These are phyloP conservation scores for Musa itinerans DNA, from an alignment of 176 grass and related monocot species.

Conservation along the genomic window DNA sequence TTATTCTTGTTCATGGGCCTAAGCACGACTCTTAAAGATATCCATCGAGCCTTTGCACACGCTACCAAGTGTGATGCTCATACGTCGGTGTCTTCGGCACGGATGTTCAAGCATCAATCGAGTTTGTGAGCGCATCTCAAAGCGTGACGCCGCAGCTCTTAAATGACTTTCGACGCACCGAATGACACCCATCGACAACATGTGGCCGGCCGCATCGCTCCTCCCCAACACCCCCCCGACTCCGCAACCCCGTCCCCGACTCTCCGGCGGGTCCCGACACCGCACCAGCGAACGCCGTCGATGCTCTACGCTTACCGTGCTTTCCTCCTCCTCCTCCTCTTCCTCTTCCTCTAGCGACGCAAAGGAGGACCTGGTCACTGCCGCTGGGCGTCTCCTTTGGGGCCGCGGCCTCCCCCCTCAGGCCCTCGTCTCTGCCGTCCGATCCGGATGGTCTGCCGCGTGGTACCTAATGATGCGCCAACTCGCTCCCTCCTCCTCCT, in stretches of 20 bases:
- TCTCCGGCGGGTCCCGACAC: constrained; percentile 14
- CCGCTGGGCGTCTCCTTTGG: constrained; percentile 40
- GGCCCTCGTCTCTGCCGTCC: constrained; percentile 47
- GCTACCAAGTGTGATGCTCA: neutral
- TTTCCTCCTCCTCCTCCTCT: constrained; percentile 2
- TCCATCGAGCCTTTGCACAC: too few species aligned
- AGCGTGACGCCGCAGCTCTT: neutral
- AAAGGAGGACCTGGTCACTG: constrained; percentile 32
- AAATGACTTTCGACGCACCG: neutral
- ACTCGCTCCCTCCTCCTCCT: constrained; percentile 50
- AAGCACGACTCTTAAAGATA: too few species aligned
- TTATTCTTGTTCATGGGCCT: too few species aligned
- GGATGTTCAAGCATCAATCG: neutral
- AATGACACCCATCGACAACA: neutral
- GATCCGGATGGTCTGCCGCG: constrained; percentile 31
- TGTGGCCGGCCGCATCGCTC: constrained; percentile 1
- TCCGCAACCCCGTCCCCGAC: neutral
- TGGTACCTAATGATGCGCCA: constrained; percentile 90
- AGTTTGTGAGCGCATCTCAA: neutral
- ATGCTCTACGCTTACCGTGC: neutral
- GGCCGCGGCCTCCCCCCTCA: constrained; percentile 45
- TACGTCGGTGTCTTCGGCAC: neutral
- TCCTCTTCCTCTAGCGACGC: neutral
- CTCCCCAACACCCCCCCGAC: constrained; percentile 1
- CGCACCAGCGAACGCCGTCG: neutral